A percentile compares a stretch with the other conserved stretches of the same genome.
phyloP scores from a whole-genome alignment of 176 grass and related monocot species.

The Alopecurus myosuroides region DNA sequence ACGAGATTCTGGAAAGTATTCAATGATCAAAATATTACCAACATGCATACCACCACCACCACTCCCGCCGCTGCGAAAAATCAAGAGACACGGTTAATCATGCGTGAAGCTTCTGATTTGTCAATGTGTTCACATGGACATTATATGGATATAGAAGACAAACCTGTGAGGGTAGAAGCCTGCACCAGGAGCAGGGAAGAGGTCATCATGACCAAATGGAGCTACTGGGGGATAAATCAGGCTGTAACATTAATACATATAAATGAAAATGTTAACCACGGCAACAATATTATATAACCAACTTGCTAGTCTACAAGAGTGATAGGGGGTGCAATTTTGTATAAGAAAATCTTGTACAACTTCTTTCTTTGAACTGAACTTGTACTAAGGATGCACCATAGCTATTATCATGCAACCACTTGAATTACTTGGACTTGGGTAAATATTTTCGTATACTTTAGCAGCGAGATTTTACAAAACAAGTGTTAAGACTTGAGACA shows the following conservation, averaged over 20 bases:
- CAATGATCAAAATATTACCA: slow-evolving; percentile 43
- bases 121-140: slow-evolving; percentile 1
- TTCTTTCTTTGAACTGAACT: not conserved
- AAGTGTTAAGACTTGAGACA: not conserved
- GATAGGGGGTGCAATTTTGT: not conserved
- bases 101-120: not conserved
- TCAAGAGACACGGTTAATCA: slow-evolving; percentile 13
- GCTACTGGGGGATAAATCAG: slow-evolving; percentile 63
- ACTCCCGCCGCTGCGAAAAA: slow-evolving; percentile 55
- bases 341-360: not conserved
- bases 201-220: slow-evolving; percentile 62
- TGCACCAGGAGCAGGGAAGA: slow-evolving; percentile 62
- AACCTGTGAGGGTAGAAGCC: slow-evolving; percentile 83
- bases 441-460: not conserved
- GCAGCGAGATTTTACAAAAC: not conserved
- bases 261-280: slow-evolving; percentile 12
- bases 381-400: not conserved
- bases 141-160: slow-evolving; percentile 11
- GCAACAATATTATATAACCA: not conserved
- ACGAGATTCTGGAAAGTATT: not conserved
- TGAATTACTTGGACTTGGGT: not conserved
- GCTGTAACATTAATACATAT: slow-evolving; percentile 23
- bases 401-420: not conserved
- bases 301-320: not conserved
- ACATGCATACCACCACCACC: slow-evolving; percentile 71